Percentiles rank a stretch among this genome's conserved stretches.
These are phyloP conservation scores for Martiniozyma asiatica DNA, from an alignment of 1,139 yeast genomes.

Conservation along the genomic window DNA sequence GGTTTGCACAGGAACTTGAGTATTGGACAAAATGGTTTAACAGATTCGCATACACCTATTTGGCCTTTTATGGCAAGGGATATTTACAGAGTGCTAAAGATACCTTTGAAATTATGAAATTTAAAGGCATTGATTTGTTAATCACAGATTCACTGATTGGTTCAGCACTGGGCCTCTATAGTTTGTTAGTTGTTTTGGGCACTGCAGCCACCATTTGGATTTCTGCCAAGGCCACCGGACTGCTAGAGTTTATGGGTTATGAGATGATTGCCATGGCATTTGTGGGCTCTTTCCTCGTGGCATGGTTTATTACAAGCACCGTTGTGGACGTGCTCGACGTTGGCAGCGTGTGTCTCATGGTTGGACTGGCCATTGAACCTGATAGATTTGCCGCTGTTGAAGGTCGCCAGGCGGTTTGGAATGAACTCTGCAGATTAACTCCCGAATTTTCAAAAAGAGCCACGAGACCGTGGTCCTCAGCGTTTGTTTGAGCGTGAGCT, in stretches of 20 bases:
- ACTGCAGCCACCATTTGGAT: constrained; percentile 12
- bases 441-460: constrained; percentile 46
- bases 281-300: constrained; percentile 64
- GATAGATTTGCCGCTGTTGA: constrained; percentile 63
- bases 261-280: constrained; percentile 64
- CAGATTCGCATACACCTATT: constrained; percentile 79
- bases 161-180: constrained; percentile 65
- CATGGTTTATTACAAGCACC: constrained; percentile 66
- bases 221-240: background rate
- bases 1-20: constrained; percentile 52
- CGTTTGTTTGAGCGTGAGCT: no score
- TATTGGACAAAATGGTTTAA: constrained; percentile 81
- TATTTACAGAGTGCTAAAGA: constrained; percentile 70
- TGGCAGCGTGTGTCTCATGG: constrained; percentile 78
- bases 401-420: constrained; percentile 60
- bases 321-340: constrained; percentile 59
- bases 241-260: constrained; percentile 55
- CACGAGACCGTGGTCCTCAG: no score
- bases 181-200: constrained; percentile 61
- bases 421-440: constrained; percentile 56
- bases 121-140: constrained; percentile 77
- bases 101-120: constrained; percentile 66
- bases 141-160: constrained; percentile 75
- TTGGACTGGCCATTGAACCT: constrained; percentile 80
- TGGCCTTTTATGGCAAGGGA: constrained; percentile 77